Percentiles rank a stretch among this genome's conserved stretches.
Conservation (phyloP, 768 basidiomycete species). For the Mycena rebaudengoi region DNA sequence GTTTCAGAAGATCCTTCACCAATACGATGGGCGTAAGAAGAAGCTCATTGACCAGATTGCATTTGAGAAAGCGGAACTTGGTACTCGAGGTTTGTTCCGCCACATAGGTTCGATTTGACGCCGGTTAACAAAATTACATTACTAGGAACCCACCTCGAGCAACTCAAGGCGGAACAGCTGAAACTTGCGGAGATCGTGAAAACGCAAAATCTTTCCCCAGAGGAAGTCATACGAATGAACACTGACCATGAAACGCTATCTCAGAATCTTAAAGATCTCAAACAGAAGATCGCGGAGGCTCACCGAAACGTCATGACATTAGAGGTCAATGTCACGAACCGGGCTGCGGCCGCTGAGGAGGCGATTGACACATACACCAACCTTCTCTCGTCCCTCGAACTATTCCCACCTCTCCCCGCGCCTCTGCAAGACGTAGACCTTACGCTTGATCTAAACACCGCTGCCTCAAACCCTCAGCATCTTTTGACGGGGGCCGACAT, state of each 20-base stretch:
- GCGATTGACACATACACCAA: slow-evolving; percentile 82
- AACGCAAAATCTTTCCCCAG: slow-evolving; percentile 88
- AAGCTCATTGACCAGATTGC: slow-evolving; percentile 73
- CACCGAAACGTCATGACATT: slow-evolving; percentile 77
- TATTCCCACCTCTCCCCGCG: slow-evolving; percentile 77
- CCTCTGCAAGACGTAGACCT: slow-evolving; percentile 81
- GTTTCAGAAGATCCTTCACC: slow-evolving; percentile 76
- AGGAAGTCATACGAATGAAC: slow-evolving; percentile 93
- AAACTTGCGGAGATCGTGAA: slow-evolving; percentile 74
- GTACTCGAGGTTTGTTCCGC: slow-evolving; percentile 55
- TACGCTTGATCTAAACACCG: slow-evolving; percentile 82
- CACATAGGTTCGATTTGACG: background rate
- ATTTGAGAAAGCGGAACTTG: slow-evolving; percentile 71
- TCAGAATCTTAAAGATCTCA: slow-evolving; percentile 79
- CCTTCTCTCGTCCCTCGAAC: slow-evolving; percentile 74
- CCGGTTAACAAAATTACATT: background rate
- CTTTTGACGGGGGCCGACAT: slow-evolving; percentile 77
- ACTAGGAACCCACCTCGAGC: slow-evolving; percentile 68
- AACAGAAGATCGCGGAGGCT: slow-evolving; percentile 76
- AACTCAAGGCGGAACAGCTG: slow-evolving; percentile 69
- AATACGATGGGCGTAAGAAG: slow-evolving; percentile 74
- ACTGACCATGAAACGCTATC: slow-evolving; percentile 84
- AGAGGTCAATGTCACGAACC: slow-evolving; percentile 85
- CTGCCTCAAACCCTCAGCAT: slow-evolving; percentile 72
- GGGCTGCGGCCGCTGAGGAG: slow-evolving; percentile 83